phyloP scores from a whole-genome alignment of 768 basidiomycete genomes.

The Boletus sp. region DNA sequence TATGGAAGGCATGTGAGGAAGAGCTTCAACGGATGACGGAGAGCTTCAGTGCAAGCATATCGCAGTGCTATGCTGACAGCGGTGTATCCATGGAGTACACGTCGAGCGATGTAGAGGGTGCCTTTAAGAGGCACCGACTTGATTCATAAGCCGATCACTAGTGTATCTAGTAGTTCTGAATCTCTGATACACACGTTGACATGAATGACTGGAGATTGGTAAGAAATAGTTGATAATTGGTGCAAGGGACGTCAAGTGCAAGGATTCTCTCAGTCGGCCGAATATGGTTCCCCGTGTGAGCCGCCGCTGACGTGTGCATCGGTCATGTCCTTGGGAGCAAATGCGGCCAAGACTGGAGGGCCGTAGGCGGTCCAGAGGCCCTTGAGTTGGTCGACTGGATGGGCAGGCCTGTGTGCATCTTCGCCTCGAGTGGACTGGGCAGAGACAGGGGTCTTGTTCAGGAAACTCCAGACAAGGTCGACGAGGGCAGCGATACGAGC shows the following conservation, averaged over 20 bases:
- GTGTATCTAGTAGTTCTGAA: conserved; percentile 5
- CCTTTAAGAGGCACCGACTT: conserved; percentile 65
- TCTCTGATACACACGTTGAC: conserved; percentile 9
- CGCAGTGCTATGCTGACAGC: conserved; percentile 74
- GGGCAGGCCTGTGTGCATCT: conserved; percentile 18
- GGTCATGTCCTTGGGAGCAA: conserved; percentile 14
- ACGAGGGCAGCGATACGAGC: conserved; percentile 46
- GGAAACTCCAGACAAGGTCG: conserved; percentile 42
- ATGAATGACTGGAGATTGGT: neutral
- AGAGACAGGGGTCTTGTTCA: conserved; percentile 37
- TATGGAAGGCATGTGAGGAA: conserved; percentile 90
- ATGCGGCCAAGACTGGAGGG: conserved; percentile 36
- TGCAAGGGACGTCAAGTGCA: neutral
- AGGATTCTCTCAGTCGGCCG: conserved; percentile 13
- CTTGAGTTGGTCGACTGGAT: conserved; percentile 32
- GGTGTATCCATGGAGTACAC: conserved; percentile 75
- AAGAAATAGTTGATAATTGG: neutral
- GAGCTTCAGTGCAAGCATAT: conserved; percentile 62
- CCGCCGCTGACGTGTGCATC: conserved; percentile 9
- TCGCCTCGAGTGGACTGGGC: conserved; percentile 24
- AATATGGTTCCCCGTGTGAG: neutral
- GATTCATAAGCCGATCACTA: conserved; percentile 16
- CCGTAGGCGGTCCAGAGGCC: conserved; percentile 42
- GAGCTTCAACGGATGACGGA: conserved; percentile 74
- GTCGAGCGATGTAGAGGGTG: conserved; percentile 66